These are phyloP conservation scores for Colletotrichum liriopes DNA, from an alignment of 2,329 filamentous ascomycete species.

Conservation along the genomic window DNA sequence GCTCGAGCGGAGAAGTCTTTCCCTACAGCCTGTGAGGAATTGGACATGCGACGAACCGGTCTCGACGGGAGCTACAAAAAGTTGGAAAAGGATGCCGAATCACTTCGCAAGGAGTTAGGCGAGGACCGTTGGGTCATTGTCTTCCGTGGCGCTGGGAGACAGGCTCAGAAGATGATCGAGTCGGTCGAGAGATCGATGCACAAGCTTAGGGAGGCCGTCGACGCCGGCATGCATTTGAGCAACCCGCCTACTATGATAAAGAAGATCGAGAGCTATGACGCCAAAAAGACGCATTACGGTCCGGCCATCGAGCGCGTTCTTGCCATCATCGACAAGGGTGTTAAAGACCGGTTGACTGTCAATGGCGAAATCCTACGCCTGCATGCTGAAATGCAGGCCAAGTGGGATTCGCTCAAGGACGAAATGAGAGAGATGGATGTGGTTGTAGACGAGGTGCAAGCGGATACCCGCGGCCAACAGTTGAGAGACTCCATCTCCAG, in stretches of 20 bases:
- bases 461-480: slow-evolving; percentile 77
- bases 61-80: slow-evolving; percentile 91
- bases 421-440: slow-evolving; percentile 85
- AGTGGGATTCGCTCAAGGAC: slow-evolving; percentile 82
- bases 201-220: slow-evolving; percentile 86
- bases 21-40: slow-evolving; percentile 90
- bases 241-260: slow-evolving; percentile 80
- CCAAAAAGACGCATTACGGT: slow-evolving; percentile 94
- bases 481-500: slow-evolving; percentile 94
- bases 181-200: slow-evolving; percentile 90
- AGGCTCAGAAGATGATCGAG: slow-evolving; percentile 97
- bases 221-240: slow-evolving; percentile 80
- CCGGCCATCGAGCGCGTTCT: slow-evolving; percentile 93
- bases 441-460: slow-evolving; percentile 80
- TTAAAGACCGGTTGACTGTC: slow-evolving; percentile 93
- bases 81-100: slow-evolving; percentile 91
- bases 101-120: slow-evolving; percentile 88
- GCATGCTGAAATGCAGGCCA: slow-evolving; percentile 87
- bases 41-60: slow-evolving; percentile 80
- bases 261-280: slow-evolving; percentile 93
- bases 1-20: slow-evolving; percentile 83
- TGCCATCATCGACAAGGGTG: slow-evolving; percentile 94
- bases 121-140: slow-evolving; percentile 98
- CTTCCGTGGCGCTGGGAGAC: slow-evolving; percentile 91
- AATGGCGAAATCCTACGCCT: slow-evolving; percentile 95